Percentiles rank a stretch among this genome's conserved stretches.
Conservation (phyloP, 2,329 filamentous ascomycete species). For the Penicillium expansum region DNA sequence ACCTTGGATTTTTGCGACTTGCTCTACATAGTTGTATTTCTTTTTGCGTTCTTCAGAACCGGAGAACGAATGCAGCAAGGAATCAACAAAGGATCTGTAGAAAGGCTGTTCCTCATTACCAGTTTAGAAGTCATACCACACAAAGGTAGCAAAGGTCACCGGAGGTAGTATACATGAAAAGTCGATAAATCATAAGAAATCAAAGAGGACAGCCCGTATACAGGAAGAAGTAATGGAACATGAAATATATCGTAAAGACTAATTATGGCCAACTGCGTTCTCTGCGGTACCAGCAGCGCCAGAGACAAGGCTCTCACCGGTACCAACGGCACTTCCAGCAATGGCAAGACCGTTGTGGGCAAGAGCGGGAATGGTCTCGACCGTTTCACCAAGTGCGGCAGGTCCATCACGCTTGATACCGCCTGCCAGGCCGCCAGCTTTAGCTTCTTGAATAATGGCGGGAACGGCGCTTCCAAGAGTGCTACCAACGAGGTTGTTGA, state of each 20-base stretch:
- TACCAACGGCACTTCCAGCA: constrained; percentile 14
- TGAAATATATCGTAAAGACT: neutral
- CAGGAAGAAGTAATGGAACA: neutral
- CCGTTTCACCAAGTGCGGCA: neutral
- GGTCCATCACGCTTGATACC: neutral
- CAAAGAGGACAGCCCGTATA: neutral
- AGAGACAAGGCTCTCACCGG: constrained; percentile 13
- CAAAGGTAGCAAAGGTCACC: constrained; percentile 3
- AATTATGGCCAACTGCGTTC: constrained; percentile 1
- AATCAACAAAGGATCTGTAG: neutral
- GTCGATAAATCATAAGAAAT: neutral
- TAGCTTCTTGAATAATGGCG: neutral
- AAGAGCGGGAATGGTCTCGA: neutral
- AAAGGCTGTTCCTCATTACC: neutral
- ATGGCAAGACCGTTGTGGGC: constrained; percentile 6
- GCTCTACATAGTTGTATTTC: neutral
- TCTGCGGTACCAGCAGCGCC: constrained; percentile 14
- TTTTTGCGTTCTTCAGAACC: too few species aligned
- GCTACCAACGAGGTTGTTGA: neutral
- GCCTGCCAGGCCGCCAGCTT: neutral
- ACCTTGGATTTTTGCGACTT: neutral
- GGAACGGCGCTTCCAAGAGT: neutral
- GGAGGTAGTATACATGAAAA: constrained; percentile 16
- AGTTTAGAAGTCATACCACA: neutral
- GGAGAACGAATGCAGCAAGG: neutral